These are phyloP conservation scores for Fusarium guadeloupense DNA, from an alignment of 2,329 filamentous ascomycete genomes.

Conservation along the genomic window DNA sequence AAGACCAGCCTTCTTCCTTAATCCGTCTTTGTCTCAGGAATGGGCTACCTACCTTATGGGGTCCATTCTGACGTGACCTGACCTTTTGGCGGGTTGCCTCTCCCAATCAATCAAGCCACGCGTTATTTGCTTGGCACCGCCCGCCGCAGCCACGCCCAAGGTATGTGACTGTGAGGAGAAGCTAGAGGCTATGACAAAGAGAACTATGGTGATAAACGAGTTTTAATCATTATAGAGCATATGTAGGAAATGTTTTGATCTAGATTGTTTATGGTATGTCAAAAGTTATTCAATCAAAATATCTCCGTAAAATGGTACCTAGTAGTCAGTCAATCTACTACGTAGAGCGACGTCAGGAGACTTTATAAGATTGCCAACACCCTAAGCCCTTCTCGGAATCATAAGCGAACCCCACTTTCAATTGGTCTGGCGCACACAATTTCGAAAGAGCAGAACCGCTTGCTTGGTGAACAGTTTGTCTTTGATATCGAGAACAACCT, in stretches of 20 bases:
- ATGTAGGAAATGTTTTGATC: background rate
- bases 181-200: background rate
- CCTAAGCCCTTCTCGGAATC: constrained; percentile 44
- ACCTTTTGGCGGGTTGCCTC: constrained; percentile 18
- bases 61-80: background rate
- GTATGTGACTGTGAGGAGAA: background rate
- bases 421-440: constrained; percentile 34
- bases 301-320: too few species aligned
- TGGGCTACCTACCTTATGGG: constrained; percentile 7
- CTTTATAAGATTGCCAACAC: constrained; percentile 1
- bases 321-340: background rate
- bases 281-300: too few species aligned
- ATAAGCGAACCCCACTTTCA: constrained; percentile 53
- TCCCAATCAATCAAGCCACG: constrained; percentile 35
- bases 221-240: background rate
- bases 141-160: constrained; percentile 29
- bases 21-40: constrained; percentile 29
- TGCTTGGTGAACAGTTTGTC: constrained; percentile 23
- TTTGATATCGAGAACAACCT: constrained; percentile 44
- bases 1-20: constrained; percentile 19
- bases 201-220: background rate
- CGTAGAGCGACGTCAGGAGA: background rate
- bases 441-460: constrained; percentile 35
- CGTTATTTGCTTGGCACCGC: constrained; percentile 35
- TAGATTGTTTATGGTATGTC: background rate